phyloP scores from a whole-genome alignment of 2,329 filamentous ascomycete species.

The Fusarium euwallaceae region DNA sequence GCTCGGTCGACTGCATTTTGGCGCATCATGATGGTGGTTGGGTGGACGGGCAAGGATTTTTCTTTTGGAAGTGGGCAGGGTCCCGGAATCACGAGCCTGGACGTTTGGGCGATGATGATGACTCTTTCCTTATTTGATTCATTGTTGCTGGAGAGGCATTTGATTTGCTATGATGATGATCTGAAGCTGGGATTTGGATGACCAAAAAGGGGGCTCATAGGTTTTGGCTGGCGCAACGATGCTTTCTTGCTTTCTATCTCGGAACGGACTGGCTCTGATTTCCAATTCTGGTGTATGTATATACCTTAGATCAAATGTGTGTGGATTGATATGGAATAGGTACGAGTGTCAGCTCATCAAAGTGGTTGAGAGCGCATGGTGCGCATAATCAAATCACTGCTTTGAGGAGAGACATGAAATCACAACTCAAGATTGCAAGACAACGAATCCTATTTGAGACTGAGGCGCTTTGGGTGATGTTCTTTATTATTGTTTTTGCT shows the following conservation, averaged over 20 bases:
- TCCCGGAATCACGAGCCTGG: constrained; percentile 11
- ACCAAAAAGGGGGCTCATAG: constrained; percentile 17
- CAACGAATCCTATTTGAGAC: neutral
- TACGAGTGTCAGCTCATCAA: constrained; percentile 24
- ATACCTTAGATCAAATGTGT: constrained; percentile 25
- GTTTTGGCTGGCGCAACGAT: constrained; percentile 26
- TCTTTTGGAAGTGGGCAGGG: neutral
- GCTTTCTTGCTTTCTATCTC: constrained; percentile 8
- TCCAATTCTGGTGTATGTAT: constrained; percentile 27
- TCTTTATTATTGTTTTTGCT: neutral
- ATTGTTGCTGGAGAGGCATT: constrained; percentile 17
- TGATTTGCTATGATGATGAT: constrained; percentile 35
- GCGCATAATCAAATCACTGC: neutral
- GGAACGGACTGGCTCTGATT: constrained; percentile 38
- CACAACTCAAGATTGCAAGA: neutral
- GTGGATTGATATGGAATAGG: constrained; percentile 4
- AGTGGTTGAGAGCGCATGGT: constrained; percentile 5
- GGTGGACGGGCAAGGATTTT: constrained; percentile 19
- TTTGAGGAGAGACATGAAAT: neutral
- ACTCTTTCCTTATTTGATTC: constrained; percentile 28
- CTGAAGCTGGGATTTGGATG: constrained; percentile 36
- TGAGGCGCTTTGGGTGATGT: neutral
- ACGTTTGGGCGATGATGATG: constrained; percentile 35
- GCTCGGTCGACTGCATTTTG: constrained; percentile 27
- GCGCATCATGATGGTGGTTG: constrained; percentile 31